Evolutionary conservation across 768 basidiomycete species (phyloP), one percentile per base, ranked within the genome.

Genomic region (Chalciporus chontae): DNA sequence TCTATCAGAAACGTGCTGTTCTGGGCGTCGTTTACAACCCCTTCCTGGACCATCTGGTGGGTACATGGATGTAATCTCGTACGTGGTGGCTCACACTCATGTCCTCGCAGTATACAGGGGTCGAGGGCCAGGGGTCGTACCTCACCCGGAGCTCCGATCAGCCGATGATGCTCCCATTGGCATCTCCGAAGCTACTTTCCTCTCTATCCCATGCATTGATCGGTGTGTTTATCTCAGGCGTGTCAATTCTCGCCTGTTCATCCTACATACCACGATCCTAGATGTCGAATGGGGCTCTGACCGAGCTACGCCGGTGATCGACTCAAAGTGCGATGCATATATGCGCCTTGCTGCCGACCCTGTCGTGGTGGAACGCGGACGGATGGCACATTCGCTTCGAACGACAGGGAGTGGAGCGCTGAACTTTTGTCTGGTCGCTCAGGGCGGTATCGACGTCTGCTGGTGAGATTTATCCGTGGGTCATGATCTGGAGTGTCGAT

Each of bases 11-110:
- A 48, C 75, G 79, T 13, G 90, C 90, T 10, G 79, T 94, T 8
- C 73, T 94, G 19, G 94, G 94, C 6, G 92, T 96, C 40, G 85
- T 96, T 54, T 94, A 83, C 71, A 94, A 94, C 64, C 94, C 94
- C 1, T 92, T 92, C 78, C 74, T 92, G 50, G 78, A 89, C 51
- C 78, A 93, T 44, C 74, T 95, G 53, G 87, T 87, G 51, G 53
- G 34, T 36, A 53, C 5, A 34, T 21, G 21, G 4, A 29, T 29
- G 49, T 27, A 15, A 9, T 41, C n/a, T 37, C 5, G 21, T 32
- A 18, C 5, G 14, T 23, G n/a, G 1, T 21, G 5, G 7, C 40
- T 23, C n/a, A 48, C 9, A 9, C 13, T 47, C 23, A 49, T 45
- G 27, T 41, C 10, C 45, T 18, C 26, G 8, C 54, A 85, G 83